Evolutionary conservation across 345 rosid genomes (phyloP).

Genomic region (Salix koriyanagi): DNA sequence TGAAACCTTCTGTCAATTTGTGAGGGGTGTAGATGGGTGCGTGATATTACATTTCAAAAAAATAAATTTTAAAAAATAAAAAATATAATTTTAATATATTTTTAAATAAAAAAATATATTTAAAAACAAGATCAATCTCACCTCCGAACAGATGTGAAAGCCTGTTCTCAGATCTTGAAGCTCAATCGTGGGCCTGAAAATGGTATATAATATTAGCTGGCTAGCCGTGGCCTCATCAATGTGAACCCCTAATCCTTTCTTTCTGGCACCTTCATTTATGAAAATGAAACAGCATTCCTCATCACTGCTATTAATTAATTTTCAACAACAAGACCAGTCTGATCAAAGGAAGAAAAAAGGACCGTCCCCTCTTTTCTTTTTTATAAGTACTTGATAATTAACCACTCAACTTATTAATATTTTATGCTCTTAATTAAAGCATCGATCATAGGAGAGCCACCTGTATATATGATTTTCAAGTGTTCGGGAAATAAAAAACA

Average conservation of each 20-base stretch:
- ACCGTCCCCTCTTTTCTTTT: too few species aligned
- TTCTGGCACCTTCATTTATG: constrained; percentile 4
- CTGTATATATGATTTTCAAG: background rate
- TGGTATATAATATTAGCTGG: constrained; percentile 15
- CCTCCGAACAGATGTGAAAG: background rate
- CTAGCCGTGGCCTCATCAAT: constrained; percentile 6
- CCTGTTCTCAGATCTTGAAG: background rate
- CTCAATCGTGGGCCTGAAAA: constrained; percentile 20
- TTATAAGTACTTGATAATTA: background rate
- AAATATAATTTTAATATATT: too few species aligned
- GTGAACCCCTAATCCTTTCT: background rate
- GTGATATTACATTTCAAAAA: too few species aligned
- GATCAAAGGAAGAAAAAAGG: background rate
- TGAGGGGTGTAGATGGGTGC: background rate
- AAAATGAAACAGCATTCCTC: background rate
- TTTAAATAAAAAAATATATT: too few species aligned
- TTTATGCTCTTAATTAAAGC: background rate
- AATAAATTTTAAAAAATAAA: too few species aligned
- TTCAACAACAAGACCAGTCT: background rate
- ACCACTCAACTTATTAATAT: background rate
- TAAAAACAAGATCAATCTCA: too few species aligned
- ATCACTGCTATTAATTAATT: background rate
- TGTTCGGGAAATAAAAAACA: too few species aligned
- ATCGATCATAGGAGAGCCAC: background rate
- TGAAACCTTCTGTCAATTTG: constrained; percentile 20